phyloP scores from a whole-genome alignment of 208 protist species.

The Wallacemonas sp. region DNA sequence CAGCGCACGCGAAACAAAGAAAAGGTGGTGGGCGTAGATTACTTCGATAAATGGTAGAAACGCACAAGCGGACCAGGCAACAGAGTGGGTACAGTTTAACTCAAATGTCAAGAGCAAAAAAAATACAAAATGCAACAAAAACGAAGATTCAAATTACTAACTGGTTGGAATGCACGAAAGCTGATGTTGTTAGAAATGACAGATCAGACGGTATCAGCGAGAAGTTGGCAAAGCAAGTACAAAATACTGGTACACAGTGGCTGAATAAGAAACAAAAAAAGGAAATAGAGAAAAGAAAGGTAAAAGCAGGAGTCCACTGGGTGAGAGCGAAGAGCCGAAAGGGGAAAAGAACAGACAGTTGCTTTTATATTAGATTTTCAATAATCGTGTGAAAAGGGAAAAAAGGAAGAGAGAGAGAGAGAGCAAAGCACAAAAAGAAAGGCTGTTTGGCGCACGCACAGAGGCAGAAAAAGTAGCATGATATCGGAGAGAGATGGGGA shows the following conservation, averaged over 20 bases:
- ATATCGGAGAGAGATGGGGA: not conserved
- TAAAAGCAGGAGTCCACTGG: not conserved
- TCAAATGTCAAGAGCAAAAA: not conserved
- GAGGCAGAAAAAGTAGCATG: not conserved
- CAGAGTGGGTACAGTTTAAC: too few species aligned
- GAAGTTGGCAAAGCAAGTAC: too few species aligned
- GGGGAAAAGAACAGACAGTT: not conserved
- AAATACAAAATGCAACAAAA: too few species aligned
- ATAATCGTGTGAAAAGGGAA: not conserved
- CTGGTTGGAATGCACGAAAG: conserved; percentile 1
- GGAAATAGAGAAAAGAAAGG: not conserved
- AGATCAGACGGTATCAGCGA: too few species aligned
- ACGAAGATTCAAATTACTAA: too few species aligned
- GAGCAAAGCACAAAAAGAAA: not conserved
- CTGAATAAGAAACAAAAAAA: conserved; percentile 5
- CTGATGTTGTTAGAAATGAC: not conserved
- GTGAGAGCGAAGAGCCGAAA: too few species aligned
- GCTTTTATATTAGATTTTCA: not conserved
- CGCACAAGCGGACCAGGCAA: too few species aligned
- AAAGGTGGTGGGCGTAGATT: not conserved
- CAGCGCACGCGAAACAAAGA: not conserved
- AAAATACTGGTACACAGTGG: too few species aligned
- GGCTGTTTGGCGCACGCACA: not conserved
- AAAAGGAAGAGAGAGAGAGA: not conserved
- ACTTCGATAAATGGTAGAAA: too few species aligned